phyloP scores from a whole-genome alignment of 2,329 filamentous ascomycete species.

The Colletotrichum sp. region DNA sequence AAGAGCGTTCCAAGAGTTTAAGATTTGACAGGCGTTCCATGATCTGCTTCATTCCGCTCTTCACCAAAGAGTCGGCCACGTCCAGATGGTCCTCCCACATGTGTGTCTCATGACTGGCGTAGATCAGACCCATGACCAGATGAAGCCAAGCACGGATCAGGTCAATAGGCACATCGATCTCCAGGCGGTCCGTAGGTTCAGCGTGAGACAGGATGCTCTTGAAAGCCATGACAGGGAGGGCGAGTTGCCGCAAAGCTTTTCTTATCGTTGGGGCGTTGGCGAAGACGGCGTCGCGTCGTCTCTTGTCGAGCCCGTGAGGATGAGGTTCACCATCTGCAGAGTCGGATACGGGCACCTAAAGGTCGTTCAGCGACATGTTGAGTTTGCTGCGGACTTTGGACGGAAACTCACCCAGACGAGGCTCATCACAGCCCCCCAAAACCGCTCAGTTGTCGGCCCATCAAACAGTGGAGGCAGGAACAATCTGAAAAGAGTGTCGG shows the following conservation, averaged over 20 bases:
- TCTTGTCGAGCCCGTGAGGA: not conserved
- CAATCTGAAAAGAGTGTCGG: slow-evolving; percentile 43
- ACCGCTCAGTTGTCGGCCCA: slow-evolving; percentile 43
- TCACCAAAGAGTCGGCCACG: slow-evolving; percentile 34
- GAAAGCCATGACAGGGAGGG: slow-evolving; percentile 17
- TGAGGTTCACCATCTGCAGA: not conserved
- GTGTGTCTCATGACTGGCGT: slow-evolving; percentile 24
- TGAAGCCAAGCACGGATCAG: slow-evolving; percentile 48
- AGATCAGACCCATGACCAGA: slow-evolving; percentile 41
- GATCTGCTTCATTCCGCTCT: slow-evolving; percentile 39
- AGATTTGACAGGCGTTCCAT: slow-evolving; percentile 35
- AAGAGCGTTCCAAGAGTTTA: slow-evolving; percentile 38
- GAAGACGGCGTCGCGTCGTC: not conserved
- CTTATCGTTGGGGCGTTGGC: slow-evolving; percentile 14
- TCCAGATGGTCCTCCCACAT: slow-evolving; percentile 34
- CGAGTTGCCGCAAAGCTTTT: slow-evolving; percentile 17
- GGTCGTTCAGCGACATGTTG: not conserved
- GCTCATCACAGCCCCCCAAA: slow-evolving; percentile 46
- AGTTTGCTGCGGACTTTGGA: too few relatives aligned
- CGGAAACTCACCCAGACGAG: slow-evolving; percentile 31
- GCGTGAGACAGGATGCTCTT: slow-evolving; percentile 27
- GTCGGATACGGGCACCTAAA: not conserved
- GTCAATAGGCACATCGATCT: slow-evolving; percentile 37
- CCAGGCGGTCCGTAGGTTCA: slow-evolving; percentile 6
- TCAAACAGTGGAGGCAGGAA: slow-evolving; percentile 43